phyloP scores from a whole-genome alignment of 257 asterid species.

The Cynanchum wilfordii region DNA sequence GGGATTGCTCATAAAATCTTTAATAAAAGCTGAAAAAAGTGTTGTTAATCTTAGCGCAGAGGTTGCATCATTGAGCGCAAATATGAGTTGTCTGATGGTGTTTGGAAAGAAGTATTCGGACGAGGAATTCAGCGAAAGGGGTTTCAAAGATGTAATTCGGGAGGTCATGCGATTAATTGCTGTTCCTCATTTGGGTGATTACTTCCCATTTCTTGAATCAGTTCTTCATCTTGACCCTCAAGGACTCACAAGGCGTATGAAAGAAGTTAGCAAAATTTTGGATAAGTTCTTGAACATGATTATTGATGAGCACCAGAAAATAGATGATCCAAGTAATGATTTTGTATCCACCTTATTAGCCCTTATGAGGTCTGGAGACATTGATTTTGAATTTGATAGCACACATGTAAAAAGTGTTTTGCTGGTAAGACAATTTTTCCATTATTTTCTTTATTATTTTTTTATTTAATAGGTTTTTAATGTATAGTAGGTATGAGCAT shows the following conservation, averaged over 20 bases:
- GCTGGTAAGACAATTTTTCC: not conserved
- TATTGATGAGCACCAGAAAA: constrained; percentile 1
- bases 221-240: not conserved
- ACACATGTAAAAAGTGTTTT: not conserved
- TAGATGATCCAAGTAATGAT: not conserved
- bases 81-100: not conserved
- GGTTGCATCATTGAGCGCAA: constrained; percentile 4
- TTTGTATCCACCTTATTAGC: constrained; percentile 2
- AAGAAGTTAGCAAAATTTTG: not conserved
- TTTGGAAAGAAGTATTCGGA: not conserved
- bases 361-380: constrained; percentile 7
- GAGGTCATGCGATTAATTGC: not conserved
- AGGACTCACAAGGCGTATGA: not conserved
- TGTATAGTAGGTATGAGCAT: no score
- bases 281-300: not conserved
- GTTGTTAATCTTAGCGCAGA: not conserved
- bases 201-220: constrained; percentile 1
- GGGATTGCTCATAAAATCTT: no score
- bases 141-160: constrained; percentile 1
- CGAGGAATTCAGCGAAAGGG: constrained; percentile 6
- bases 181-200: constrained; percentile 11
- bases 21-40: no score
- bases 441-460: no score
- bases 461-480: no score
- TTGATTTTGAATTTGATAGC: constrained; percentile 17